A percentile compares a stretch with the other conserved stretches of the same genome.
Conservation (phyloP, 306 rosid species). For the Lathyrus sativus region DNA sequence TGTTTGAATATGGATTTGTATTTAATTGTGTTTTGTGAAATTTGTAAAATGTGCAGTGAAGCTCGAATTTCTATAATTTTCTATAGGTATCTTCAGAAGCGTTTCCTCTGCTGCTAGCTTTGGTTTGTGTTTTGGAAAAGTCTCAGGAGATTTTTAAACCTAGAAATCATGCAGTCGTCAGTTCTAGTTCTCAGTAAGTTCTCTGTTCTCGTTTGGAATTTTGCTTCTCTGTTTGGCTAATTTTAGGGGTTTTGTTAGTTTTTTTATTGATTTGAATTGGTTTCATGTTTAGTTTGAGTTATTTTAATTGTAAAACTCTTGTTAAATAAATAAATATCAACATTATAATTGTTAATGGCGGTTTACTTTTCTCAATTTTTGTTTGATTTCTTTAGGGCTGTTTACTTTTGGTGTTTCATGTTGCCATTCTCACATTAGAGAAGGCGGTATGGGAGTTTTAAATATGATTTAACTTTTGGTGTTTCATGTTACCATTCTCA, state of each 20-base stretch:
- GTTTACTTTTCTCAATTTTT: background rate
- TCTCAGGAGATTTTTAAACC: slow-evolving; percentile 14
- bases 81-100: slow-evolving; percentile 4
- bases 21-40: slow-evolving; percentile 16
- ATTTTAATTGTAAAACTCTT: background rate
- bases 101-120: slow-evolving; percentile 6
- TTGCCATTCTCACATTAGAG: background rate
- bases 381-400: background rate
- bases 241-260: background rate
- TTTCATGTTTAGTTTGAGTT: background rate
- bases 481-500: background rate
- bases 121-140: slow-evolving; percentile 1
- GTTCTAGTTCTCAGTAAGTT: slow-evolving; percentile 54
- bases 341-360: no score
- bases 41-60: slow-evolving; percentile 26
- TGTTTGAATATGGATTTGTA: slow-evolving; percentile 17
- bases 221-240: background rate
- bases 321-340: no score
- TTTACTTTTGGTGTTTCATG: background rate
- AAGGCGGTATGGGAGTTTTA: background rate
- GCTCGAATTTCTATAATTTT: background rate
- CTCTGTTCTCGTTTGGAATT: background rate
- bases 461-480: background rate
- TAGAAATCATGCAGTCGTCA: slow-evolving; percentile 51
- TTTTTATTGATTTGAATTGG: background rate